phyloP scores from a whole-genome alignment of 2,329 filamentous ascomycete genomes.

The Thermothelomyces thermophilus region DNA sequence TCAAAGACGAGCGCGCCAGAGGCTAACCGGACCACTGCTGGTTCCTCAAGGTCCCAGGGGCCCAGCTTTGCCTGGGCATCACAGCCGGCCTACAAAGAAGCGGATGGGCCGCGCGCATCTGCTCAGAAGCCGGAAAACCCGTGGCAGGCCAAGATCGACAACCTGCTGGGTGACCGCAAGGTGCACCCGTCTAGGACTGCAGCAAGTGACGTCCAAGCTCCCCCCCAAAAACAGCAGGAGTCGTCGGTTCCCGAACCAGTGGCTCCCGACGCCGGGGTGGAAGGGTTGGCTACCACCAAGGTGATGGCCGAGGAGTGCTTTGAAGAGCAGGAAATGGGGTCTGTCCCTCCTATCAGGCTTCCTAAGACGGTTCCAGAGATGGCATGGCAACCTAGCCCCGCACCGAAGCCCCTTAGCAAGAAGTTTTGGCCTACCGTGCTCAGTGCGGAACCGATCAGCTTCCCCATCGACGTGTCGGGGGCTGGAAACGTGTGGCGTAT shows the following conservation, averaged over 20 bases:
- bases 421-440: conserved; percentile 42
- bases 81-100: conserved; percentile 21
- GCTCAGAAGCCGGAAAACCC: conserved; percentile 14
- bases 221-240: conserved; percentile 53
- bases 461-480: conserved; percentile 26
- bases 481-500: conserved; percentile 35
- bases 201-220: conserved; percentile 45
- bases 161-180: conserved; percentile 64
- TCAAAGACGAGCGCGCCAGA: conserved; percentile 2
- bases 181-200: conserved; percentile 49
- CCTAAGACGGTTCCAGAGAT: conserved; percentile 55
- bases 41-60: conserved; percentile 11
- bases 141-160: conserved; percentile 79
- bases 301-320: conserved; percentile 74
- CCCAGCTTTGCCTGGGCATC: conserved; percentile 22
- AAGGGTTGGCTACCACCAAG: conserved; percentile 49
- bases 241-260: conserved; percentile 36
- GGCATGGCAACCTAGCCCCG: conserved; percentile 54
- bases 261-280: conserved; percentile 30
- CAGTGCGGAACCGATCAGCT: conserved; percentile 26
- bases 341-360: conserved; percentile 63
- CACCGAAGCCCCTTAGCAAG: conserved; percentile 49
- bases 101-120: conserved; percentile 1
- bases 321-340: conserved; percentile 74
- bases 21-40: background rate